Evolutionary conservation across 208 protist genomes (phyloP), one percentile per base, ranked within the genome.

Genomic region (Wallacemonas sp.): DNA sequence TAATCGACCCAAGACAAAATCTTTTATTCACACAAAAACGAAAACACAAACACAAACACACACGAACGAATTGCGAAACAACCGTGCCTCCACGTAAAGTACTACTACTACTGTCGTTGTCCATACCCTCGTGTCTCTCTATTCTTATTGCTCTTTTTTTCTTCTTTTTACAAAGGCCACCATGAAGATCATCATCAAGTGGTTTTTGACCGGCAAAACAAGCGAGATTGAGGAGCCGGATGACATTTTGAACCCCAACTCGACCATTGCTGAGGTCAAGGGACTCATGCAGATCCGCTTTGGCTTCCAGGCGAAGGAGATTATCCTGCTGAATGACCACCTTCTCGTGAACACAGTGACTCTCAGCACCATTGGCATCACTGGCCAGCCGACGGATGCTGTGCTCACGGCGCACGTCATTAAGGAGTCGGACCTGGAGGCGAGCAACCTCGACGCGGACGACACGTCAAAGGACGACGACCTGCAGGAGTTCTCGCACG

Each of bases 211-310:
- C 0, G 84, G 82, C n/a, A 92, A 86, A 61, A 57, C 57, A 18
- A 77, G 78, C 0, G 64, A 67, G 16, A 57, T 94, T 7, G 77
- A 90, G 23, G 89, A 92, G 57, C 57, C 42, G 22, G 82, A 92
- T 64, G 79, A 76, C 2, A 61, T 94, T 16, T 80, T 94, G 20
- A 89, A 80, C 26, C 74, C 80, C 3, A 61, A 84, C 61, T 78
- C 77, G 1, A 91, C 89, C 22, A 83, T 94, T 63, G 78, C 79
- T 23, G 86, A 94, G 64, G 46, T 94, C 28, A 94, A 94, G 72
- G 89, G 89, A 2, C 80, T 92, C 3, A 86, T 92, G 55, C 85
- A 94, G 57, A 81, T 92, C 23, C 78, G 64, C n/a, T 93, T 93
- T n/a, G 87, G 87, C n/a, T 93, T 93, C 50, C 61, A 72, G 20